Evolutionary conservation across 176 grass and related monocot species (phyloP), one percentile per base, ranked within the genome.

Genomic region (Aegilops umbellulata): DNA sequence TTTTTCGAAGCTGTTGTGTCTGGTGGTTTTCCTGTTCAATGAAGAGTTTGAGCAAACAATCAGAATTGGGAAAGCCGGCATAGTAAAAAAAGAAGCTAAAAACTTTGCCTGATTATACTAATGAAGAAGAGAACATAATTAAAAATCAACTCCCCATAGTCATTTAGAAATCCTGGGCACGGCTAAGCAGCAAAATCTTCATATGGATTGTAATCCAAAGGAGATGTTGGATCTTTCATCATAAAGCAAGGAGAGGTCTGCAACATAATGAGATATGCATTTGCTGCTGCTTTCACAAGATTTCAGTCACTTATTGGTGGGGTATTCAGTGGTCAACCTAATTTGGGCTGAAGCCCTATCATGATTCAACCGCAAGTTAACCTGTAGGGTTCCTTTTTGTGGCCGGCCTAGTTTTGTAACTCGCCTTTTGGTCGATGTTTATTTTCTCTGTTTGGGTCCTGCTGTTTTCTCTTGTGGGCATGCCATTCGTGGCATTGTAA

Each of bases 1-100:
- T 89, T 92, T 88, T 91, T 89, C 65, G 88, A 87, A 83, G 73
- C 24, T 68, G 85, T 23, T 72, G 65, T 42, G 83, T 66, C 90
- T 65, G 83, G 63, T 85, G 91, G 77, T 84, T 89, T 94, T 80
- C 89, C 95, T 98, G 81, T 85, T 22, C 84, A 89, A 62, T 58
- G 11, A 85, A 86, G 68, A 90, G 38, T 61, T 55, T 90, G 30
- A 51, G 74, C 49, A 78, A 65, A 77, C 11, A 79, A 7, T 53
- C 41, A 86, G 39, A 77, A 20, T 32, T 76, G 23, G 34, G 44
- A 86, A 84, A 60, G 14, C 23, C 30, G 60, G 27, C 47, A 69
- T 64, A 79, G 38, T 65, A 6, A 46, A 22, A 72, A 77, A 64
- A 80, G 17, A 86, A 5, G 47, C 27, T 82, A 41, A 76, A 13